Evolutionary conservation across 1,284 basidiomycete genomes (phyloP).

Genomic region (Papiliotrema laurentii): DNA sequence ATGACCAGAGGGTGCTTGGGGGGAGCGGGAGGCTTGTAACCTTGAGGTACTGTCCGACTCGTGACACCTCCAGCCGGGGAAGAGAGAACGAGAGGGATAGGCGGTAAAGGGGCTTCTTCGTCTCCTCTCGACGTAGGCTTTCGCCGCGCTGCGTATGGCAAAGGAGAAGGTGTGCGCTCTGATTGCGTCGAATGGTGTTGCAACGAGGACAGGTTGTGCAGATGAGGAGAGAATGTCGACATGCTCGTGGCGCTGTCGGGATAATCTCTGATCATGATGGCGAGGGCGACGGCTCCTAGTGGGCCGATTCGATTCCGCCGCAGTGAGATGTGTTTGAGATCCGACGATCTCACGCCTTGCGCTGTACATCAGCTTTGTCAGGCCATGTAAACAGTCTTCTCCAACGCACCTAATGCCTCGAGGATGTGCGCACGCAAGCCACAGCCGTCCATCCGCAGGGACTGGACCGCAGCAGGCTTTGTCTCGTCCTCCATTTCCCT

Average conservation of each 20-base stretch:
- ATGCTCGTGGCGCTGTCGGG: conserved; percentile 58
- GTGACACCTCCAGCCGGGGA: conserved; percentile 73
- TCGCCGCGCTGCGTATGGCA: conserved; percentile 14
- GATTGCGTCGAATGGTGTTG: conserved; percentile 21
- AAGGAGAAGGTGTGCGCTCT: conserved; percentile 54
- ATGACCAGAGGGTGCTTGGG: conserved; percentile 34
- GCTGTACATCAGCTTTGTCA: conserved; percentile 50
- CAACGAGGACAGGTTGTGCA: conserved; percentile 56
- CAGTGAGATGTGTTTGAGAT: conserved; percentile 77
- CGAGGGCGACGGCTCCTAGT: conserved; percentile 81
- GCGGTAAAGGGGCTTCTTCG: conserved; percentile 25
- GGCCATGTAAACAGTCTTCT: not conserved
- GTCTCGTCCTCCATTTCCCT: conserved; percentile 19
- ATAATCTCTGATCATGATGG: conserved; percentile 91
- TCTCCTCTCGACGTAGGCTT: conserved; percentile 8
- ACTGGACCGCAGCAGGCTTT: conserved; percentile 54
- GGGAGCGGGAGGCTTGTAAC: conserved; percentile 34
- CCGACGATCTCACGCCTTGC: conserved; percentile 72
- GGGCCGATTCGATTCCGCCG: conserved; percentile 77
- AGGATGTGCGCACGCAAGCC: conserved; percentile 64
- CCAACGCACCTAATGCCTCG: conserved; percentile 67
- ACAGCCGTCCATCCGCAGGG: conserved; percentile 78
- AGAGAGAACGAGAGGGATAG: conserved; percentile 60
- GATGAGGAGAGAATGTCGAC: conserved; percentile 39
- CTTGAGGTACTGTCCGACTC: conserved; percentile 56